Base-by-base conservation (phyloP, 83 land plant genomes). In the Picea engelmannii region DNA sequence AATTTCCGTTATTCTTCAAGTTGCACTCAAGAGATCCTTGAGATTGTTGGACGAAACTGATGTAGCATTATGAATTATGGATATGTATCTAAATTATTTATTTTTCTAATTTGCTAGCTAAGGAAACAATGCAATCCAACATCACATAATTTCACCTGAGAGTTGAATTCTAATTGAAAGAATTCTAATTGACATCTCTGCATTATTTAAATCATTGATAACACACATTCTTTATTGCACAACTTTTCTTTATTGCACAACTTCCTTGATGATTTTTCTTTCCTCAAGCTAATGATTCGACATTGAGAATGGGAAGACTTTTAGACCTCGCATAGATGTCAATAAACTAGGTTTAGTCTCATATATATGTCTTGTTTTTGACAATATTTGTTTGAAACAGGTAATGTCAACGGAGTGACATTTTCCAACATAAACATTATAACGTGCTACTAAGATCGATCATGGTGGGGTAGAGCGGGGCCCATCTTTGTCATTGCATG, bases 391-490 rank as follows among this genome's bases (percentile, higher is more conserved):
- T n/a, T 52, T 47, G 55, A 31, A 80, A 78, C 87, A 94, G 99
- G 97, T 59, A 90, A 86, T 82, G 88, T 90, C 17, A 89, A 79
- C 17, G 88, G 93, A 78, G 81, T 90, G 11, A 84, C 87, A 2
- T 96, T 93, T 88, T 89, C 96, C 7, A 93, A 96, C 90, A 93
- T 96, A 60, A 90, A 90, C 62, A 91, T 96, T 55, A 89, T 79
- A 80, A 96, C 96, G 31, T 90, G 98, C 79, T 96, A 93, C 87
- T 96, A 96, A 61, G 90, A 96, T 81, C 91, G 88, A 38, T 95
- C 89, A 60, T 95, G 96, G 99, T 95, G 99, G 99, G 99, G 99
- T 62, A 83, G 95, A 59, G 99, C 93, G 18, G 96, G 95, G 85
- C 99, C 99, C 0, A 95, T 96, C 42, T 96, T 95, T 78, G 82